Conservation (phyloP, 2,329 filamentous ascomycete species). For the Aureobasidium lini region DNA sequence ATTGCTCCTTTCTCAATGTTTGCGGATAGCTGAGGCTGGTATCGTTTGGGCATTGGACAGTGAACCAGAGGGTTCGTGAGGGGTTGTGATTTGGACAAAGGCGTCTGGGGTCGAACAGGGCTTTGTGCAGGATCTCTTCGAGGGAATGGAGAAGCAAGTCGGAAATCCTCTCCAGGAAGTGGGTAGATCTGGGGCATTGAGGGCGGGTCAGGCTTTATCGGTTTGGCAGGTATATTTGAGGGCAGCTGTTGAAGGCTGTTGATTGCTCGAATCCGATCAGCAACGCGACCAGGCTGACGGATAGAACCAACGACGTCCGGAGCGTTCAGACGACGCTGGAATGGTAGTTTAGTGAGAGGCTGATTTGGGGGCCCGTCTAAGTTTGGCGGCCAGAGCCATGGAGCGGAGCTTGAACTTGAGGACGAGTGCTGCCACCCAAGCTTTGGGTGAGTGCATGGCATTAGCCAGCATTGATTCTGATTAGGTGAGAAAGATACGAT, state of each 20-base stretch:
- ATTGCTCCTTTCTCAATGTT: neutral
- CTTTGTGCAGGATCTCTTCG: conserved; percentile 9
- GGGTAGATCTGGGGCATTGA: neutral
- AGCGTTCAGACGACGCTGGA: neutral
- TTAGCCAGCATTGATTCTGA: conserved; percentile 2
- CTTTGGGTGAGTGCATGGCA: neutral
- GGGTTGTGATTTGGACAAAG: conserved; percentile 1
- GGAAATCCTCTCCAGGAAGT: neutral
- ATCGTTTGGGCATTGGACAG: conserved; percentile 12
- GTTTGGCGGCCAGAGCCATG: neutral
- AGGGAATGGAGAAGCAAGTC: conserved; percentile 12
- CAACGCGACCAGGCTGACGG: conserved; percentile 13
- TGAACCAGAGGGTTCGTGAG: conserved; percentile 12
- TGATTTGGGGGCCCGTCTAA: conserved; percentile 1
- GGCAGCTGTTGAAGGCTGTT: conserved; percentile 12
- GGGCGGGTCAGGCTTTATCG: neutral
- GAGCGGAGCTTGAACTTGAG: conserved; percentile 9
- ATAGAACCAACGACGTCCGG: neutral
- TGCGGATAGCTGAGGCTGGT: neutral
- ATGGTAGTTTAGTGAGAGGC: neutral
- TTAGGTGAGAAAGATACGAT: neutral
- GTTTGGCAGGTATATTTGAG: neutral
- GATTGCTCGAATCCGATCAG: conserved; percentile 15
- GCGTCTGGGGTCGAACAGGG: neutral
- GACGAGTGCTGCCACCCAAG: neutral